Evolutionary conservation across 257 asterid genomes (phyloP).

Genomic region (Echium plantagineum): DNA sequence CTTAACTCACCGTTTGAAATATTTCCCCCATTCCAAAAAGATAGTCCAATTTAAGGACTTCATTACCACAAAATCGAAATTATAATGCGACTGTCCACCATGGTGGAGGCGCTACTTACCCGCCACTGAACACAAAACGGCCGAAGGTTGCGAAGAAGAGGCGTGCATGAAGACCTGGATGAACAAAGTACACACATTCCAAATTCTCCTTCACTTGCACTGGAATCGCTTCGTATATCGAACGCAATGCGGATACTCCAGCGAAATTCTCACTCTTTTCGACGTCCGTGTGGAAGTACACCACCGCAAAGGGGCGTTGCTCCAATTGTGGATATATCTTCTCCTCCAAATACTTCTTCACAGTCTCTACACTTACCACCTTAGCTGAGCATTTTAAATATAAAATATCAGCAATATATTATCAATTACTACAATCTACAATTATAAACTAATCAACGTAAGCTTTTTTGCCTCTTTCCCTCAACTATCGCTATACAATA

Average conservation of each 20-base stretch:
- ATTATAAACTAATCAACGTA: no score
- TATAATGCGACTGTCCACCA: no score
- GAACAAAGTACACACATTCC: slow-evolving; percentile 56
- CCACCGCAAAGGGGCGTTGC: slow-evolving; percentile 52
- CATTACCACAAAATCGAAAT: no score
- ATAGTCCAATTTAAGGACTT: no score
- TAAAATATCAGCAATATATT: no score
- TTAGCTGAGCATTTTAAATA: slow-evolving; percentile 22
- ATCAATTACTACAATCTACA: no score
- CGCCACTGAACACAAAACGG: slow-evolving; percentile 51
- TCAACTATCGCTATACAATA: no score
- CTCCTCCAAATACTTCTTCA: slow-evolving; percentile 56
- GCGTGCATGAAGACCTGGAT: slow-evolving; percentile 76
- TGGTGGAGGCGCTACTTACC: slow-evolving; percentile 18
- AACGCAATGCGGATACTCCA: slow-evolving; percentile 53
- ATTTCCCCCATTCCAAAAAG: no score
- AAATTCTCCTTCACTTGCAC: slow-evolving; percentile 31
- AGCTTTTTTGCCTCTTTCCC: no score
- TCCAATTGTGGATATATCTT: slow-evolving; percentile 41
- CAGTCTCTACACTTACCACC: slow-evolving; percentile 37
- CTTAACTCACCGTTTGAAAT: no score
- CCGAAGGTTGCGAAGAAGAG: slow-evolving; percentile 82
- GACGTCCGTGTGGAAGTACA: slow-evolving; percentile 63
- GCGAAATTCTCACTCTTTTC: slow-evolving; percentile 47
- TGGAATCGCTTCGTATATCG: slow-evolving; percentile 63